Conservation (phyloP, 2,329 filamentous ascomycete species). For the Talaromyces sp. region DNA sequence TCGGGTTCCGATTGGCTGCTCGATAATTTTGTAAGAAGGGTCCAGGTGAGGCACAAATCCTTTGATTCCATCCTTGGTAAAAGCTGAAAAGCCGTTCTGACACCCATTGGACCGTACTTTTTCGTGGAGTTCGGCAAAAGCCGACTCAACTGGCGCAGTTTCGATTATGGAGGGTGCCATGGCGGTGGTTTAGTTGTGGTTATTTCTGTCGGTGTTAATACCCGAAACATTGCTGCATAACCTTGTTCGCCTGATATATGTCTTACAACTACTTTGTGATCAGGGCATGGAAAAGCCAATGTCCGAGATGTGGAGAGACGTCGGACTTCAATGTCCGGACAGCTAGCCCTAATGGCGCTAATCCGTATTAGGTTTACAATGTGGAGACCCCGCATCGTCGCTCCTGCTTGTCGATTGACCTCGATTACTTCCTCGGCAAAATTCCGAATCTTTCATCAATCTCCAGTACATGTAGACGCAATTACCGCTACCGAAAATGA, state of each 20-base stretch:
- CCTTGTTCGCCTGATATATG: neutral
- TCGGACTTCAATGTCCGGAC: constrained; percentile 2
- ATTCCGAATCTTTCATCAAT: neutral
- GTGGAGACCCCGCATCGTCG: neutral
- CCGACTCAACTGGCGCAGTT: neutral
- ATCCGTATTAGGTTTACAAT: neutral
- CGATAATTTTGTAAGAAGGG: constrained; percentile 3
- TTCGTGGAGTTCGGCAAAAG: neutral
- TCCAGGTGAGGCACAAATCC: neutral
- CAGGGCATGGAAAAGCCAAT: neutral
- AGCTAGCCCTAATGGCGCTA: neutral
- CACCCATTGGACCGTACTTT: neutral
- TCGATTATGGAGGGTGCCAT: constrained; percentile 4
- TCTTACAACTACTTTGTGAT: neutral
- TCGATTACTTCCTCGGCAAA: no score
- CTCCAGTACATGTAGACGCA: neutral
- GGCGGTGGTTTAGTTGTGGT: neutral
- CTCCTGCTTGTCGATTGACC: neutral
- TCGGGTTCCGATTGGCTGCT: constrained; percentile 15
- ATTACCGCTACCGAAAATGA: neutral
- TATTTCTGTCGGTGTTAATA: neutral
- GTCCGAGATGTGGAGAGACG: neutral
- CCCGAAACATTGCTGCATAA: neutral
- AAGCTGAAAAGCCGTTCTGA: neutral
- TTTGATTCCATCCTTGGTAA: neutral